These are phyloP conservation scores for Sphaerulina vaccinii DNA, from an alignment of 2,329 filamentous ascomycete species.

Conservation along the genomic window DNA sequence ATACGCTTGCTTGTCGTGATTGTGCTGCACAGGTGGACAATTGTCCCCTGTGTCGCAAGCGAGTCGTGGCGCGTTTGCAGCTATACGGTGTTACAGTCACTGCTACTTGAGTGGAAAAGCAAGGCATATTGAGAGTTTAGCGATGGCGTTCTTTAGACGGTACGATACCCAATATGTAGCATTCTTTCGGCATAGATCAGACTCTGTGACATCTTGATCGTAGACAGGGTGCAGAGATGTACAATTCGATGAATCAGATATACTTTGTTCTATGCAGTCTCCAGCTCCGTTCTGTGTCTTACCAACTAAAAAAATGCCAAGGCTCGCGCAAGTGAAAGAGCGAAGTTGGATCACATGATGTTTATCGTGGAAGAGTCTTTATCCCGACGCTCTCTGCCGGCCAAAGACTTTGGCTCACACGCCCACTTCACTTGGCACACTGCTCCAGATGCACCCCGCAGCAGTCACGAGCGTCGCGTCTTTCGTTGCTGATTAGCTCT, in stretches of 20 bases:
- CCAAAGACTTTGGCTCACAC: neutral
- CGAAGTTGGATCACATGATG: neutral
- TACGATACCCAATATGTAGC: neutral
- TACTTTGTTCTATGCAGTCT: no score
- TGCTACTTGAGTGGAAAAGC: neutral
- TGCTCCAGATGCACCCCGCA: constrained; percentile 10
- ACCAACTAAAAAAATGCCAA: no score
- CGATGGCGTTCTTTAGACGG: constrained; percentile 5
- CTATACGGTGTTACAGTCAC: constrained; percentile 44
- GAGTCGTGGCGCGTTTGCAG: constrained; percentile 57
- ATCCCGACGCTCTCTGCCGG: constrained; percentile 4
- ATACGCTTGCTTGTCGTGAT: constrained; percentile 60
- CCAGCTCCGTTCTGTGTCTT: no score
- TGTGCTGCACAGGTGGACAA: constrained; percentile 59
- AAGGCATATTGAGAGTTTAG: constrained; percentile 6
- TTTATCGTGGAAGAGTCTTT: neutral
- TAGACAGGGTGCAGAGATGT: no score
- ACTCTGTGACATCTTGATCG: no score
- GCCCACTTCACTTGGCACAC: constrained; percentile 1
- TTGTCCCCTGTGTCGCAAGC: constrained; percentile 62
- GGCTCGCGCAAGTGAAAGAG: no score
- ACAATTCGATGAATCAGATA: no score
- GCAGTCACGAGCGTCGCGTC: constrained; percentile 4
- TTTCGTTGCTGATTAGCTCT: constrained; percentile 6
- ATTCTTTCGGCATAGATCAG: no score